These are phyloP conservation scores for Xylaria hypoxylon DNA, from an alignment of 2,329 filamentous ascomycete species.

Conservation along the genomic window DNA sequence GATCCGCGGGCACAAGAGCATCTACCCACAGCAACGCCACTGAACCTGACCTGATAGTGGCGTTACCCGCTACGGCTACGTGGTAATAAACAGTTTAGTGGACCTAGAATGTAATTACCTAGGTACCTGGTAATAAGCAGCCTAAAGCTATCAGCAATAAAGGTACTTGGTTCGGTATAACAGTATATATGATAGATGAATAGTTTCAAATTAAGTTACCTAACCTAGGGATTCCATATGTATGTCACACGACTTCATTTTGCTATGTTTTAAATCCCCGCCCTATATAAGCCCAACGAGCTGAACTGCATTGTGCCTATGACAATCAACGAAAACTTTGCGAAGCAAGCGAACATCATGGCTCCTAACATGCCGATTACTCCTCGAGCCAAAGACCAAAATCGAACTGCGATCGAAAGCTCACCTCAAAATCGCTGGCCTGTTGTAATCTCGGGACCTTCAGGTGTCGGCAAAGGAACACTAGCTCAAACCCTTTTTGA, in stretches of 20 bases:
- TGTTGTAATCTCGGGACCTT: conserved; percentile 32
- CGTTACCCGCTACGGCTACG: conserved; percentile 43
- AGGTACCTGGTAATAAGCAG: too few relatives aligned
- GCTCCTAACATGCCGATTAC: conserved; percentile 23
- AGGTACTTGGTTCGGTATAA: too few relatives aligned
- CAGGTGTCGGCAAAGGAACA: conserved; percentile 35
- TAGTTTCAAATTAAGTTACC: too few relatives aligned
- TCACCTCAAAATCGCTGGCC: conserved; percentile 25
- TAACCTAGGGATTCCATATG: too few relatives aligned
- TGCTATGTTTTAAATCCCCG: too few relatives aligned
- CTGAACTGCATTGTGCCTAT: conserved; percentile 8
- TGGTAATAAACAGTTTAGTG: too few relatives aligned
- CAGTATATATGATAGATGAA: too few relatives aligned
- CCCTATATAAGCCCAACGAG: not conserved
- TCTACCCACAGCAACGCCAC: conserved; percentile 35
- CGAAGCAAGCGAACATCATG: conserved; percentile 13
- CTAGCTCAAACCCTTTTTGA: conserved; percentile 24
- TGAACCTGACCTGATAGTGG: conserved; percentile 43
- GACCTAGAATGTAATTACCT: too few relatives aligned
- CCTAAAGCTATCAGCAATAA: too few relatives aligned
- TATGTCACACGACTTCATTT: too few relatives aligned
- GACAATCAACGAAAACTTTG: conserved; percentile 15
- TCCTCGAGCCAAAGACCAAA: conserved; percentile 24
- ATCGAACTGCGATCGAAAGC: conserved; percentile 25
- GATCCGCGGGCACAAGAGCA: conserved; percentile 33